These are phyloP conservation scores for Podospora pseudopauciseta DNA, from an alignment of 495 filamentous ascomycete genomes.

Conservation along the genomic window DNA sequence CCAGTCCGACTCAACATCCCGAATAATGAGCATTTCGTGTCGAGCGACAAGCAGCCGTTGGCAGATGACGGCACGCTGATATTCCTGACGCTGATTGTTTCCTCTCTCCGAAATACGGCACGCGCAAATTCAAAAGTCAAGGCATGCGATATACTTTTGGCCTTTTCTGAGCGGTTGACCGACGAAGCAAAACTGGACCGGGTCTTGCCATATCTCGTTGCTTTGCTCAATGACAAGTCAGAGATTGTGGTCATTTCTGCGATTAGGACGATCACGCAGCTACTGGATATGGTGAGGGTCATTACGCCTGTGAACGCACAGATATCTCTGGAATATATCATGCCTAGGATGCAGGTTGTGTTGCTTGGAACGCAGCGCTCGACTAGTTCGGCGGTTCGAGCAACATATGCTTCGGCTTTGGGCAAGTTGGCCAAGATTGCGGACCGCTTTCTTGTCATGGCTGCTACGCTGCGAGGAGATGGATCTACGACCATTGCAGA, in stretches of 20 bases:
- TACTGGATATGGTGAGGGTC: constrained; percentile 79
- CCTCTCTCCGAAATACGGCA: constrained; percentile 83
- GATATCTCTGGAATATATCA: constrained; percentile 91
- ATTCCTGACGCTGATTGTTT: constrained; percentile 81
- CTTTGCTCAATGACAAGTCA: constrained; percentile 71
- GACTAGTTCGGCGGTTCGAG: constrained; percentile 68
- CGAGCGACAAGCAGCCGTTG: constrained; percentile 40
- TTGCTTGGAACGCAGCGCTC: constrained; percentile 54
- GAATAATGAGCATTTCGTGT: constrained; percentile 65
- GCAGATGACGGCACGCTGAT: constrained; percentile 88
- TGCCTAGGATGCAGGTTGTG: constrained; percentile 74
- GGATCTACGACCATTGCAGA: constrained; percentile 74
- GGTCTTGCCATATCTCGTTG: constrained; percentile 83
- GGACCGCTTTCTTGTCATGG: constrained; percentile 80
- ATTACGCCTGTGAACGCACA: constrained; percentile 94
- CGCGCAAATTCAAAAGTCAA: constrained; percentile 81
- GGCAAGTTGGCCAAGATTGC: constrained; percentile 90
- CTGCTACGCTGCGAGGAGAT: constrained; percentile 80
- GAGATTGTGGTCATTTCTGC: constrained; percentile 82
- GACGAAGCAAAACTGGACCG: constrained; percentile 97
- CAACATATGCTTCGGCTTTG: constrained; percentile 89
- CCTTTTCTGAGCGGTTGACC: constrained; percentile 84
- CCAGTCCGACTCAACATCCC: constrained; percentile 89
- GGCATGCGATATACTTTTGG: constrained; percentile 88
- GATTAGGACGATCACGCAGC: constrained; percentile 78